A percentile compares a stretch with the other conserved stretches of the same genome.
These are phyloP conservation scores for Omphalea diandra DNA, from an alignment of 441 rosid genomes.

Conservation along the genomic window DNA sequence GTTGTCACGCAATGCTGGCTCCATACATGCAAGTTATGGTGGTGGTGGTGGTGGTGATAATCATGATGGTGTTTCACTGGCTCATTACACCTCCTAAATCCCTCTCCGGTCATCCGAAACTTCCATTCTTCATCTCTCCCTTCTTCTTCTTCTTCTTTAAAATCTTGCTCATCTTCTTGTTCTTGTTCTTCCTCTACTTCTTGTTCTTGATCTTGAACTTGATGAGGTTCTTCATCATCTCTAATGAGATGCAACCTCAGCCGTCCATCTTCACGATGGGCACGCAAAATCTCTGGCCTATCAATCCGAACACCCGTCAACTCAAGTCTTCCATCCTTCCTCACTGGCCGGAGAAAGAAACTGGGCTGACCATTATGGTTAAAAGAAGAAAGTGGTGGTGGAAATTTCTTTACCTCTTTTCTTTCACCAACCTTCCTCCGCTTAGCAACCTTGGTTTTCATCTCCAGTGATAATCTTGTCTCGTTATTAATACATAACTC, in stretches of 20 bases:
- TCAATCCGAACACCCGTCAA: slow-evolving; percentile 56
- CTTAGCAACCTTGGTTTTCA: background rate
- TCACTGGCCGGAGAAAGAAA: slow-evolving; percentile 59
- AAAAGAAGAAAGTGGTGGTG: slow-evolving; percentile 61
- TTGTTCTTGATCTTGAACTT: too few species aligned
- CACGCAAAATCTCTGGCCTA: slow-evolving; percentile 54
- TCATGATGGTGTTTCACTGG: slow-evolving; percentile 23
- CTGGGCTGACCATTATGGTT: slow-evolving; percentile 55
- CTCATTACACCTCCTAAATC: slow-evolving; percentile 48
- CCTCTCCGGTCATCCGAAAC: slow-evolving; percentile 36
- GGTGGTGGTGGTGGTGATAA: slow-evolving; percentile 29
- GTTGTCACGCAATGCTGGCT: slow-evolving; percentile 63
- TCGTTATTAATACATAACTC: too few species aligned
- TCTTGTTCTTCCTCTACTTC: background rate
- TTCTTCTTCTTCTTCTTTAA: background rate
- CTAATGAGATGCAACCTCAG: slow-evolving; percentile 56
- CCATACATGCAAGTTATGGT: slow-evolving; percentile 50
- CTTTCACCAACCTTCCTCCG: slow-evolving; percentile 24
- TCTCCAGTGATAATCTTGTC: slow-evolving; percentile 11
- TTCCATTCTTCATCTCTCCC: slow-evolving; percentile 27
- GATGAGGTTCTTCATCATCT: too few species aligned
- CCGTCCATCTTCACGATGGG: slow-evolving; percentile 58
- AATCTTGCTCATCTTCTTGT: too few species aligned
- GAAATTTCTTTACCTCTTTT: slow-evolving; percentile 43
- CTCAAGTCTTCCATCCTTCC: slow-evolving; percentile 73